phyloP scores from a whole-genome alignment of 768 basidiomycete genomes.

The Daedaleopsis sinensis region DNA sequence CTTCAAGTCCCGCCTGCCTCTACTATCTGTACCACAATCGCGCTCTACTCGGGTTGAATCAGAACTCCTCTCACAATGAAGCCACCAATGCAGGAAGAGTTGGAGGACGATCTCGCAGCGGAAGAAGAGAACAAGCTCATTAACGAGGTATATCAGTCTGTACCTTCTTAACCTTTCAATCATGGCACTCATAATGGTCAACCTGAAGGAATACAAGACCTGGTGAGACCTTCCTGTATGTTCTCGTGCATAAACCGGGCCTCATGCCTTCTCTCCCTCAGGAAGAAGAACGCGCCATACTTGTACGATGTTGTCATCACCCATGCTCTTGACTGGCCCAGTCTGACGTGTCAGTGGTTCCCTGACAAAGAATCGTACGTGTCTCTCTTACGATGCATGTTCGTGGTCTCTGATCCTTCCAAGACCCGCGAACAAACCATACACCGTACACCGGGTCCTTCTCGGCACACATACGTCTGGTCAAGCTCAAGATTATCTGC shows the following conservation, averaged over 20 bases:
- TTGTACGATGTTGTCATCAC: constrained; percentile 97
- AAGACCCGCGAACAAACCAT: constrained; percentile 90
- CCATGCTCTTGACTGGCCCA: constrained; percentile 98
- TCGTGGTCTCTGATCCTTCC: not conserved
- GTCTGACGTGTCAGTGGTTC: constrained; percentile 98
- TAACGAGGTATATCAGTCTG: constrained; percentile 64
- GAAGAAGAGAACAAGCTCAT: constrained; percentile 89
- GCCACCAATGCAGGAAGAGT: constrained; percentile 58
- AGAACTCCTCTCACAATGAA: constrained; percentile 39
- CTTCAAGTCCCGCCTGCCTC: not conserved
- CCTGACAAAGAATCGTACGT: constrained; percentile 93
- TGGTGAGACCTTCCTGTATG: constrained; percentile 48
- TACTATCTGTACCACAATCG: too few species aligned
- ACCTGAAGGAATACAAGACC: constrained; percentile 79
- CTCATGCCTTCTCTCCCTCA: constrained; percentile 32
- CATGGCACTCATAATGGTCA: not conserved
- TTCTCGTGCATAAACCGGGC: too few species aligned
- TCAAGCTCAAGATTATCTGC: constrained; percentile 91
- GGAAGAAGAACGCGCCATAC: constrained; percentile 98
- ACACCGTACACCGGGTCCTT: constrained; percentile 90
- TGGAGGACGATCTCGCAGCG: constrained; percentile 78
- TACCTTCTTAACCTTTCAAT: not conserved
- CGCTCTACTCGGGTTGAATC: not conserved
- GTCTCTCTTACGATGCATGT: not conserved
- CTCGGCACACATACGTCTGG: constrained; percentile 98